A percentile compares a stretch with the other conserved stretches of the same genome.
Evolutionary conservation across 2,329 filamentous ascomycete genomes (phyloP).

Genomic region (Botryotinia convoluta): DNA sequence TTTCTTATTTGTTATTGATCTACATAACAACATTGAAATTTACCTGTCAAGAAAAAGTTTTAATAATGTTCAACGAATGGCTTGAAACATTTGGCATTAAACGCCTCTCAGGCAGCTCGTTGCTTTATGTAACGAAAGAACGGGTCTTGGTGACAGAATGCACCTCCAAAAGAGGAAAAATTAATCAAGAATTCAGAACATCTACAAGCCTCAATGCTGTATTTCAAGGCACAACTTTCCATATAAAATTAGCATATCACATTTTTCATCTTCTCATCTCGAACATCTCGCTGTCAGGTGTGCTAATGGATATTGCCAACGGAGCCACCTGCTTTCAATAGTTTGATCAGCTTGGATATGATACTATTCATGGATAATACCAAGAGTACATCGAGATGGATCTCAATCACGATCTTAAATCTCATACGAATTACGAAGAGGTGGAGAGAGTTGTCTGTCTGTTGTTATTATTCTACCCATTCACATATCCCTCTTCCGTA

Average conservation of each 20-base stretch:
- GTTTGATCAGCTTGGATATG: constrained; percentile 4
- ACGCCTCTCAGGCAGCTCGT: not conserved
- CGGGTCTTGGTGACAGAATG: not conserved
- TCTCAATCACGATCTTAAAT: not conserved
- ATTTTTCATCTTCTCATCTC: not conserved
- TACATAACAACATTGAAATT: not conserved
- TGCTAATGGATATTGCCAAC: not conserved
- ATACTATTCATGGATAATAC: not conserved
- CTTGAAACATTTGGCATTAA: not conserved
- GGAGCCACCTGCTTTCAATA: constrained; percentile 14
- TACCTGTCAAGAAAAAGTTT: not conserved
- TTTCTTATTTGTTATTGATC: not conserved
- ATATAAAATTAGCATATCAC: not conserved
- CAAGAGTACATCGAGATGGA: not conserved
- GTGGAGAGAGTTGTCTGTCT: not conserved
- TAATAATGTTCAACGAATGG: not conserved
- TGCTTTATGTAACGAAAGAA: not conserved
- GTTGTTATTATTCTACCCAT: not conserved
- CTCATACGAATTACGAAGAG: not conserved
- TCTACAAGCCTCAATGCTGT: not conserved
- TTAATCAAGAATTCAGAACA: not conserved
- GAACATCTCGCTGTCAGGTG: not conserved
- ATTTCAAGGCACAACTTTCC: not conserved
- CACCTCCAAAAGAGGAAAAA: not conserved
- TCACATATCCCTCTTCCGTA: not conserved